Base-by-base conservation (phyloP, 768 basidiomycete genomes). In the Sarcomyxa edulis region DNA sequence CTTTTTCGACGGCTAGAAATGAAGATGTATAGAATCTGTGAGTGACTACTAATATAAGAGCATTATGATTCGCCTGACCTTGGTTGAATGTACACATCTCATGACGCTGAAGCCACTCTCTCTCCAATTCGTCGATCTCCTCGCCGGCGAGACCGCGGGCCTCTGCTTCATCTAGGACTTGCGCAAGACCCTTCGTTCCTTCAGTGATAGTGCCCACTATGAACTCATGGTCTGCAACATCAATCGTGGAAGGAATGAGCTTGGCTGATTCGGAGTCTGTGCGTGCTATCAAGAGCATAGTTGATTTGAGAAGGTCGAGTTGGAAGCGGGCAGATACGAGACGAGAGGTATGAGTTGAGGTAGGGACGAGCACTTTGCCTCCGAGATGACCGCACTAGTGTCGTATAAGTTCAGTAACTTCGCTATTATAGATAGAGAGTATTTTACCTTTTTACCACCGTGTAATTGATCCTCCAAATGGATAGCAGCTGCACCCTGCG, bases 401-500 rank as follows among this genome's bases (percentile, higher is more conserved):
- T 21, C 29, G 14, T n/a, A n/a, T n/a, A n/a, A n/a, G 14, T 34
- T 51, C 44, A 43, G 39, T 43, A 20, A 32, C 42, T 22, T 27
- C n/a, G 19, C 7, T 27, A 22, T 22, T 23, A 16, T 12, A 6
- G 27, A 27, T 11, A 18, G 15, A 9, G 26, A 42, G 5, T 32
- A 39, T 25, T 6, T 24, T 27, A 77, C 81, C 66, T 96, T 94
- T 67, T 96, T 96, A 19, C 89, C 89, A 21, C 94, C 94, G 46
- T 94, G 89, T 6, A 95, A 69, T 55, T 95, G 91, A 60, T 97
- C 94, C 56, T 97, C 94, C 15, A 96, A 60, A 59, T 97, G 94
- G 34, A 97, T 85, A 11, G 75, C 94, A 7, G 93, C 76, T 10
- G 89, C 87, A 18, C 94, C 93, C 76, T 86, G 45, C 6, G n/a